Percentiles rank a stretch among this genome's conserved stretches.
Evolutionary conservation across 2,329 filamentous ascomycete genomes (phyloP).

Genomic region (Bipolaris sorokiniana): DNA sequence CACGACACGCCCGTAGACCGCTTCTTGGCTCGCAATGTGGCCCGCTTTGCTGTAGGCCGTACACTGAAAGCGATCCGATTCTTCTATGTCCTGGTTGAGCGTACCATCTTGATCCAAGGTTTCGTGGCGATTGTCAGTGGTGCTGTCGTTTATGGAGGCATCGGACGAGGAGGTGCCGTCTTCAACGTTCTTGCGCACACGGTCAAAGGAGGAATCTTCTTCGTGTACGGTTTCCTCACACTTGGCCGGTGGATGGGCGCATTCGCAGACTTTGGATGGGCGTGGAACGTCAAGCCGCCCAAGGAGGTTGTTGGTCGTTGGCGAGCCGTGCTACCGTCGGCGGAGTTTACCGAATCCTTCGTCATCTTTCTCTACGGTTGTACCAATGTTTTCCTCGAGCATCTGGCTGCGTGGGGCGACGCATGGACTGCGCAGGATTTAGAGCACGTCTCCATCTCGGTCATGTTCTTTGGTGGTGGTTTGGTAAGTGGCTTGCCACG

Average conservation of each 20-base stretch:
- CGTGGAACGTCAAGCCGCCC: conserved; percentile 84
- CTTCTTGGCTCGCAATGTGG: conserved; percentile 62
- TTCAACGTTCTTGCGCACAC: conserved; percentile 92
- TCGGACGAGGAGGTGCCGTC: conserved; percentile 73
- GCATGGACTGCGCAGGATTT: conserved; percentile 80
- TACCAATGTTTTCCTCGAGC: conserved; percentile 92
- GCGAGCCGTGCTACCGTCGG: conserved; percentile 69
- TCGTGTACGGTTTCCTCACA: conserved; percentile 88
- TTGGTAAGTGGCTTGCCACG: conserved; percentile 63
- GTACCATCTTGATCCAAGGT: conserved; percentile 77
- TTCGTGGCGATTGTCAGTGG: conserved; percentile 76
- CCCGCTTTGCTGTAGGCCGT: conserved; percentile 60
- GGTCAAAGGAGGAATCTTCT: conserved; percentile 93
- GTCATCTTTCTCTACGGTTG: conserved; percentile 89
- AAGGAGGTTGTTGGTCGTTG: conserved; percentile 64
- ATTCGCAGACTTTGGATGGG: conserved; percentile 91
- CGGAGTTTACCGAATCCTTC: conserved; percentile 87
- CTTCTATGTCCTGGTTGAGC: conserved; percentile 72
- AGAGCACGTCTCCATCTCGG: conserved; percentile 89
- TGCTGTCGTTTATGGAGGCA: conserved; percentile 76
- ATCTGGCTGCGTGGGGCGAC: conserved; percentile 74
- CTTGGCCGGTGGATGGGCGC: conserved; percentile 89
- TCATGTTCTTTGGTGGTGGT: conserved; percentile 93
- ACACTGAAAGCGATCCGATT: conserved; percentile 65
- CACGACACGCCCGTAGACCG: conserved; percentile 55